phyloP scores from a whole-genome alignment of 768 basidiomycete genomes.

The Tricholoma sp. region DNA sequence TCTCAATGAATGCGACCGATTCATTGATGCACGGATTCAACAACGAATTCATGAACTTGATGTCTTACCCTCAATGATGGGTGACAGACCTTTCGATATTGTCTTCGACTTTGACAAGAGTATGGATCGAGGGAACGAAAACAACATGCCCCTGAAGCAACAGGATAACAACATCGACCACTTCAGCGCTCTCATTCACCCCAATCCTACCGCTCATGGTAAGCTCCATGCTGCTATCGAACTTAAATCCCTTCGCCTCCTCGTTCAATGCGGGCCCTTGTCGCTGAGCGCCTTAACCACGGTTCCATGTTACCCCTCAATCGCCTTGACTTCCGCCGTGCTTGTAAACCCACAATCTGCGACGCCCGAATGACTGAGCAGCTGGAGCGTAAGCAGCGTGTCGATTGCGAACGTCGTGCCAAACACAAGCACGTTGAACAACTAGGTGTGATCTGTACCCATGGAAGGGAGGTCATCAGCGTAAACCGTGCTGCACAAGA shows the following conservation, averaged over 20 bases:
- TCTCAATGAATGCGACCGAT: constrained; percentile 87
- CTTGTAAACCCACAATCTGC: constrained; percentile 78
- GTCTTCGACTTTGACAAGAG: constrained; percentile 33
- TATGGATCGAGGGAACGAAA: constrained; percentile 40
- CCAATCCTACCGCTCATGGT: constrained; percentile 65
- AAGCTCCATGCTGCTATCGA: constrained; percentile 91
- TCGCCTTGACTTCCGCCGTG: constrained; percentile 85
- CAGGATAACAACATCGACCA: constrained; percentile 17
- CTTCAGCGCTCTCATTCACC: constrained; percentile 39
- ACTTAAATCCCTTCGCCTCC: constrained; percentile 81
- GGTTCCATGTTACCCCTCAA: constrained; percentile 88
- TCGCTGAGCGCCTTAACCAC: constrained; percentile 84
- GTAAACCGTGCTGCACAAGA: constrained; percentile 61
- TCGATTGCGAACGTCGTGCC: constrained; percentile 88
- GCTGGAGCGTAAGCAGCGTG: constrained; percentile 85
- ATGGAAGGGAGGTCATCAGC: constrained; percentile 70
- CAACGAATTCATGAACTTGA: constrained; percentile 89
- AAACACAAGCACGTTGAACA: constrained; percentile 98
- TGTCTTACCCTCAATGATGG: constrained; percentile 70
- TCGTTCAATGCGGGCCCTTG: constrained; percentile 77
- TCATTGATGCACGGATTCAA: constrained; percentile 81
- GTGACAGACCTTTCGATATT: constrained; percentile 63
- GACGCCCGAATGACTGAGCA: constrained; percentile 89
- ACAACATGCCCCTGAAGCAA: constrained; percentile 22
- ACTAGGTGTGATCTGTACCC: constrained; percentile 77